Base-by-base conservation (phyloP, 2,329 filamentous ascomycete species). In the Bipolaris bicolor region DNA sequence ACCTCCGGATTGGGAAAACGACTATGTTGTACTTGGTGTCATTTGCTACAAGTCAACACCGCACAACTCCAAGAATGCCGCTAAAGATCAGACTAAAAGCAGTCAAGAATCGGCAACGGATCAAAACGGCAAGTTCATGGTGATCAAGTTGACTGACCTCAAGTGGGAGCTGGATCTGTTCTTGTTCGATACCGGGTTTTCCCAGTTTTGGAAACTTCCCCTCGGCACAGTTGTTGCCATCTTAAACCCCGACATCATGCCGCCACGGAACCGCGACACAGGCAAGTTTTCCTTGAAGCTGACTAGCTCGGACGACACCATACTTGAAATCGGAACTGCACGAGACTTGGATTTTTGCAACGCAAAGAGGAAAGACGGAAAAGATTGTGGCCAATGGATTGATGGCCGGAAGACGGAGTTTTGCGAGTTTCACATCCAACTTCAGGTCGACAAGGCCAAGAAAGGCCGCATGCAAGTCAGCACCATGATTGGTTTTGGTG, bases 191-290 rank as follows among this genome's bases (percentile, higher is more conserved):
- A 88, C 89, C 0, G 96, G 92, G 6, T 97, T 98, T 68, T 89
- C 91, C 15, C 88, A 90, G 52, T 99, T 95, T 79, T 98, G 94
- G 89, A 96, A 96, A 72, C 81, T 98, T n/a, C 88, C 88, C 0
- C 86, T 91, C 1, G 95, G 95, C n/a, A 97, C 93, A 0, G 84
- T 98, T 1, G 82, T 99, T 54, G 95, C 94, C 5, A 90, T 99
- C 24, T 82, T 99, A 29, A 99, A 99, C 71, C 95, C 95, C 1
- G 87, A 83, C 16, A 89, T 98, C 66, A 91, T 99, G 87, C 92
- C 94, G 3, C 94, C 94, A 0, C 90, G 90, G 0, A 88, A 87
- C 58, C 82, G 86, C 15, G 90, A 93, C 61, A 94, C 90, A 0
- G 92, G 92, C 24, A 86, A 87, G 31, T 99, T 98, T 78, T 91